These are phyloP conservation scores for Salicornia ramosissima DNA, from an alignment of 148 eudicot genomes.

Conservation along the genomic window DNA sequence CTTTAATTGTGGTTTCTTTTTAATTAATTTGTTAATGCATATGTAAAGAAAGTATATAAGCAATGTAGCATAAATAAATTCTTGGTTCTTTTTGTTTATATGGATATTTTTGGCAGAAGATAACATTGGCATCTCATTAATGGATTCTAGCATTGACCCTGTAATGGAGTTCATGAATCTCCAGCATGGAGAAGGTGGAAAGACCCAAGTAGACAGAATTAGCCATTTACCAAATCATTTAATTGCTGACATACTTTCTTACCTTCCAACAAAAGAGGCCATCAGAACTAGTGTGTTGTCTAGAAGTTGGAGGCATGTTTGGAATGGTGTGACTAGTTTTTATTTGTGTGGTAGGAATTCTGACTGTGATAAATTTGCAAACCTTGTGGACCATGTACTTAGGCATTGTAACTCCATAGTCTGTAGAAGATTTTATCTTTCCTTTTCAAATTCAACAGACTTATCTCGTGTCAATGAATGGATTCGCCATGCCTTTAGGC, in stretches of 20 bases:
- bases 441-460: background rate
- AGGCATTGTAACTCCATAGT: background rate
- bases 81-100: too few species aligned
- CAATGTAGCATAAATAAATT: too few species aligned
- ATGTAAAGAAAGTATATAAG: too few species aligned
- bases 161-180: too few species aligned
- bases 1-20: too few species aligned
- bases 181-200: too few species aligned
- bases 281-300: constrained; percentile 6
- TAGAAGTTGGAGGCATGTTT: constrained; percentile 1
- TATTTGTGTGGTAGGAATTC: background rate
- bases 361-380: background rate
- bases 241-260: background rate
- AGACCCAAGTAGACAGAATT: background rate
- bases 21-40: too few species aligned
- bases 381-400: background rate
- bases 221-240: background rate
- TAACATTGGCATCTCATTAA: too few species aligned
- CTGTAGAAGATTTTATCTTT: background rate
- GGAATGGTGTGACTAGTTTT: background rate
- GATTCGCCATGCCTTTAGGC: background rate
- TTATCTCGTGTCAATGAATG: background rate
- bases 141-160: too few species aligned
- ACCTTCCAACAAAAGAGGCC: constrained; percentile 1
- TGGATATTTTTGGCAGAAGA: too few species aligned